These are phyloP conservation scores for Pseudogymnoascus sp. DNA, from an alignment of 2,329 filamentous ascomycete species.

Conservation along the genomic window DNA sequence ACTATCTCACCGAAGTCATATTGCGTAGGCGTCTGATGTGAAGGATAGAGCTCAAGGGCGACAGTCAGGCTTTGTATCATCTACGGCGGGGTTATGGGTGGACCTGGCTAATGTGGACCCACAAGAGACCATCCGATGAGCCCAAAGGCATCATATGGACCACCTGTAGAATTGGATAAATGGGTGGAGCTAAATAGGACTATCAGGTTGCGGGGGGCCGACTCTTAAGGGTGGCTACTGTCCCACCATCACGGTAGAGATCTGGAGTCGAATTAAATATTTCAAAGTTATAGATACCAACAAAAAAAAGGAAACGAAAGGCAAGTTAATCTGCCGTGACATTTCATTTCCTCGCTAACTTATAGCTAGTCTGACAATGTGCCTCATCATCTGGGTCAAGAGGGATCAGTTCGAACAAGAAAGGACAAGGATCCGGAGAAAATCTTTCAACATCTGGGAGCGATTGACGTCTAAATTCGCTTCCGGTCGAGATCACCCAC, in stretches of 20 bases:
- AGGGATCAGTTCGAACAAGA: not conserved
- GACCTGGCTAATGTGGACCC: not conserved
- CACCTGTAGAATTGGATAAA: not conserved
- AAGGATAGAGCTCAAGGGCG: not conserved
- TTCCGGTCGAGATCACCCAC: not conserved
- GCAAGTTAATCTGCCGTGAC: not conserved
- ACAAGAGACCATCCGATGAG: not conserved
- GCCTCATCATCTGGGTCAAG: not conserved
- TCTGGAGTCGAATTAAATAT: not conserved
- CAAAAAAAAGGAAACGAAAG: not conserved
- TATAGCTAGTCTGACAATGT: not conserved
- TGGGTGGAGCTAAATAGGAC: not conserved
- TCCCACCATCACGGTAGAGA: not conserved
- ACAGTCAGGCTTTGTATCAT: not conserved
- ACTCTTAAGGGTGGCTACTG: not conserved
- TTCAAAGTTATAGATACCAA: not conserved
- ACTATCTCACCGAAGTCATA: not conserved
- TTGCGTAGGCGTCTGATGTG: not conserved
- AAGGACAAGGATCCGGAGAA: not conserved
- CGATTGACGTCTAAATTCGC: not conserved
- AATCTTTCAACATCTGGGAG: not conserved
- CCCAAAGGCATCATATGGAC: not conserved
- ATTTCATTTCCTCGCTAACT: not conserved
- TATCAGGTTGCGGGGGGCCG: not conserved
- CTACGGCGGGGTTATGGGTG: not conserved